phyloP scores from a whole-genome alignment of 768 basidiomycete genomes.

The Rhizopogon roseolus region DNA sequence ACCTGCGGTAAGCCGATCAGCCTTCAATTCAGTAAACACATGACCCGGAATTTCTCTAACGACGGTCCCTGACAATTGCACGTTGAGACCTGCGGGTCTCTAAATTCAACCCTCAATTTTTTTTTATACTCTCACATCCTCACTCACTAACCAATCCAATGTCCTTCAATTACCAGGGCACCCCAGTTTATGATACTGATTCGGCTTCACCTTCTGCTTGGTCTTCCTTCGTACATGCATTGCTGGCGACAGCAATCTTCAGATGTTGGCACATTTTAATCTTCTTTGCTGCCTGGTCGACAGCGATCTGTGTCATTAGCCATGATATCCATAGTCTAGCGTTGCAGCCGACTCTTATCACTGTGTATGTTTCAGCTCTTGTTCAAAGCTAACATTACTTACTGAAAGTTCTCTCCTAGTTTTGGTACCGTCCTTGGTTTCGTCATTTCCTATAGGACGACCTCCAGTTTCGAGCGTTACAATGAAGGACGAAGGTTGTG shows the following conservation, averaged over 20 bases:
- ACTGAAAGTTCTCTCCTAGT: conserved; percentile 29
- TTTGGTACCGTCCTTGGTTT: conserved; percentile 70
- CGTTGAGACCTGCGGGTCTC: not conserved
- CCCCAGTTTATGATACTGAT: not conserved
- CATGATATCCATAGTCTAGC: conserved; percentile 37
- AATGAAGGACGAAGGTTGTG: conserved; percentile 68
- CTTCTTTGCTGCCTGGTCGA: conserved; percentile 61
- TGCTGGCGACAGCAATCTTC: conserved; percentile 29
- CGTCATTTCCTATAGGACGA: conserved; percentile 67
- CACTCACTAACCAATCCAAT: not conserved
- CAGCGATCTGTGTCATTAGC: conserved; percentile 50
- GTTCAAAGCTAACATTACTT: not conserved
- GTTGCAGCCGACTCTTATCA: conserved; percentile 54
- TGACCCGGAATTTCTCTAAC: too few species aligned
- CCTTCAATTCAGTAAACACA: too few species aligned
- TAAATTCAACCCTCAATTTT: not conserved
- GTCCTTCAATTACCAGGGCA: conserved; percentile 1
- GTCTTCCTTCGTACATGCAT: conserved; percentile 34
- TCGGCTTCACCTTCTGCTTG: conserved; percentile 7
- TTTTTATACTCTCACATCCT: not conserved
- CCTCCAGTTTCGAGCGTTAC: conserved; percentile 71
- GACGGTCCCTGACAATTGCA: too few species aligned
- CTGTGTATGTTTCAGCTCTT: conserved; percentile 44
- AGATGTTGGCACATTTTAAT: conserved; percentile 49
- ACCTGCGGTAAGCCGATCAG: not conserved